These are phyloP conservation scores for Rubia peregrina DNA, from an alignment of 305 asterid genomes.

Conservation along the genomic window DNA sequence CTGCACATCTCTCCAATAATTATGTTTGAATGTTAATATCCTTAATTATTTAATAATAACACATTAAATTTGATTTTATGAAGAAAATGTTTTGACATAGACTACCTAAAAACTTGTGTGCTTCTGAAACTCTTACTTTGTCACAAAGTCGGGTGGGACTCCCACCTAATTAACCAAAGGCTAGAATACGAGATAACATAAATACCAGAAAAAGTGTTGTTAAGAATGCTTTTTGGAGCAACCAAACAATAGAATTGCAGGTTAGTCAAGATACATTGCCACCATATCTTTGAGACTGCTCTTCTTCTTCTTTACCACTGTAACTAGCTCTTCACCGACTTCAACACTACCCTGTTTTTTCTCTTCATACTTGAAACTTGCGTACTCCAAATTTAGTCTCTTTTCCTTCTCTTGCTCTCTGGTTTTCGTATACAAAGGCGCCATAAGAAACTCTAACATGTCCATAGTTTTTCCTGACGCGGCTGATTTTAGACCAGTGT, in stretches of 20 bases:
- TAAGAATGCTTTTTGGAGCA: background rate
- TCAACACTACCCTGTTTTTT: conserved; percentile 13
- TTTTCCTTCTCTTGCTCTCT: conserved; percentile 22
- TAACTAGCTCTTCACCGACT: conserved; percentile 16
- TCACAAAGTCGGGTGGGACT: too few relatives aligned
- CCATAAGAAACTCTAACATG: conserved; percentile 42
- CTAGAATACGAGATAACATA: too few relatives aligned
- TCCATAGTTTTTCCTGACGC: conserved; percentile 31
- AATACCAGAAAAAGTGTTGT: too few relatives aligned
- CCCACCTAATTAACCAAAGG: background rate
- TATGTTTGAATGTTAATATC: too few relatives aligned
- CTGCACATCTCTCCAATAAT: too few relatives aligned
- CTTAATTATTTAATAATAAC: too few relatives aligned
- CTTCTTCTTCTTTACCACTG: conserved; percentile 31
- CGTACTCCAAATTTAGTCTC: conserved; percentile 18
- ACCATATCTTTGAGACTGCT: conserved; percentile 44
- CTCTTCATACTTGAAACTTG: conserved; percentile 16
- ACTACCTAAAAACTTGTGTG: too few relatives aligned
- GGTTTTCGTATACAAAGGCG: conserved; percentile 33
- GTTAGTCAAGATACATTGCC: conserved; percentile 33
- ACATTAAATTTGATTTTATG: too few relatives aligned
- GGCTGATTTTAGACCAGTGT: conserved; percentile 10
- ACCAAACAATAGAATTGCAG: background rate
- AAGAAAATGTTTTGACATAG: too few relatives aligned
- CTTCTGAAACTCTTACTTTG: too few relatives aligned